A percentile compares a stretch with the other conserved stretches of the same genome.
These are phyloP conservation scores for Sporisorium iseilematis-ciliati DNA, from an alignment of 1,284 basidiomycete genomes.

Conservation along the genomic window DNA sequence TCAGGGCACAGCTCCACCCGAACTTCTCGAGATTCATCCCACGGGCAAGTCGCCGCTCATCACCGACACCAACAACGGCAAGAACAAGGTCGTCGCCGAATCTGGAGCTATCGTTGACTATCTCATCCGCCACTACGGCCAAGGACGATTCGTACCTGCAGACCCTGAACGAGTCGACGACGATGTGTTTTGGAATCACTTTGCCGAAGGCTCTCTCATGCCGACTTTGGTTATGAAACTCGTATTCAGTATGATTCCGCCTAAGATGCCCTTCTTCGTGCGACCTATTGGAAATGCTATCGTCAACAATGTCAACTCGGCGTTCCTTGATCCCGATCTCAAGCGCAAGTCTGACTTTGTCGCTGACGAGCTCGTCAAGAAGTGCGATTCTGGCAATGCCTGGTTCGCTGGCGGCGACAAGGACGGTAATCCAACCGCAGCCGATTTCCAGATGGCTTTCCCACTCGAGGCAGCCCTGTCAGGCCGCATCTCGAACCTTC, in stretches of 20 bases:
- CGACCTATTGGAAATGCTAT: conserved; percentile 62
- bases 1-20: conserved; percentile 55
- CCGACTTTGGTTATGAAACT: conserved; percentile 63
- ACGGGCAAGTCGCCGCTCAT: conserved; percentile 67
- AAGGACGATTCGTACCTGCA: conserved; percentile 51
- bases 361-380: conserved; percentile 49
- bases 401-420: conserved; percentile 68
- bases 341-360: conserved; percentile 54
- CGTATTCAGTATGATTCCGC: conserved; percentile 58
- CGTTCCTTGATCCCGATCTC: conserved; percentile 61
- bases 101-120: conserved; percentile 68
- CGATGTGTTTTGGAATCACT: conserved; percentile 64
- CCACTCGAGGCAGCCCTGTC: conserved; percentile 61
- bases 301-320: conserved; percentile 40
- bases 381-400: conserved; percentile 37
- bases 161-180: conserved; percentile 52
- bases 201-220: conserved; percentile 67
- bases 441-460: conserved; percentile 69
- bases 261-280: conserved; percentile 65
- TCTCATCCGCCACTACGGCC: conserved; percentile 65
- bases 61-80: conserved; percentile 58
- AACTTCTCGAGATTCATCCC: conserved; percentile 61
- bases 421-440: conserved; percentile 64
- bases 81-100: conserved; percentile 62
- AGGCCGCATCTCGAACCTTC: conserved; percentile 52